A percentile compares a stretch with the other conserved stretches of the same genome.
phyloP scores from a whole-genome alignment of 2,329 filamentous ascomycete genomes.

The Neocucurbitaria cava region DNA sequence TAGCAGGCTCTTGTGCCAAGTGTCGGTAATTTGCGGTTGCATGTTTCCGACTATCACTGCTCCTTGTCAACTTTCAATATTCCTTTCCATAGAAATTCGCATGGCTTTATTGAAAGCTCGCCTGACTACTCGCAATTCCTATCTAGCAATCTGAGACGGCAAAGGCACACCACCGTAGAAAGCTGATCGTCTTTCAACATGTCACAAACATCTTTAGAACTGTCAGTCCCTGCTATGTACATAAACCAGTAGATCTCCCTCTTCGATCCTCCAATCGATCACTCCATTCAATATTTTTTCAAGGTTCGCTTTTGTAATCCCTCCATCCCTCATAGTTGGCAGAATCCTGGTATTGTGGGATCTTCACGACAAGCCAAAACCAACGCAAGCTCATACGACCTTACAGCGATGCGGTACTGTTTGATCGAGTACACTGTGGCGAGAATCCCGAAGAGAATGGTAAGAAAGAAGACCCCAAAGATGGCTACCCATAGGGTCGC shows the following conservation, averaged over 20 bases:
- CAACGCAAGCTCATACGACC: conserved; percentile 16
- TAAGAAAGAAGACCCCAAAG: conserved; percentile 17
- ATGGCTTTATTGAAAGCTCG: too few relatives aligned
- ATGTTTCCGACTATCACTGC: too few relatives aligned
- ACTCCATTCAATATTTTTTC: too few relatives aligned
- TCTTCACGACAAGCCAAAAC: conserved; percentile 12
- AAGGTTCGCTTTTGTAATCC: too few relatives aligned
- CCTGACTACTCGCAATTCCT: conserved; percentile 54
- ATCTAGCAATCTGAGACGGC: conserved; percentile 53
- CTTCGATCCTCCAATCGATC: too few relatives aligned
- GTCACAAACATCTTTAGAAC: conserved; percentile 23
- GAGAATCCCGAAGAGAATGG: conserved; percentile 16
- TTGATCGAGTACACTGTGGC: conserved; percentile 17
- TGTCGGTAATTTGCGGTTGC: too few relatives aligned
- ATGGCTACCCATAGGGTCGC: conserved; percentile 14
- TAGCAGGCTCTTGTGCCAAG: too few relatives aligned
- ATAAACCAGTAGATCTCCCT: too few relatives aligned
- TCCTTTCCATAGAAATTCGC: too few relatives aligned
- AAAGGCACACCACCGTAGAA: conserved; percentile 22
- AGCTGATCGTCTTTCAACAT: conserved; percentile 18
- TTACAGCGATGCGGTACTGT: conserved; percentile 14
- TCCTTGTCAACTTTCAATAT: too few relatives aligned
- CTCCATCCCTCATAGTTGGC: neutral
- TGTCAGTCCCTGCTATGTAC: too few relatives aligned
- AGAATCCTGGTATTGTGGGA: neutral